Evolutionary conservation across 2,329 filamentous ascomycete genomes (phyloP), one percentile per base, ranked within the genome.

Genomic region (Ophiostoma perfectum): DNA sequence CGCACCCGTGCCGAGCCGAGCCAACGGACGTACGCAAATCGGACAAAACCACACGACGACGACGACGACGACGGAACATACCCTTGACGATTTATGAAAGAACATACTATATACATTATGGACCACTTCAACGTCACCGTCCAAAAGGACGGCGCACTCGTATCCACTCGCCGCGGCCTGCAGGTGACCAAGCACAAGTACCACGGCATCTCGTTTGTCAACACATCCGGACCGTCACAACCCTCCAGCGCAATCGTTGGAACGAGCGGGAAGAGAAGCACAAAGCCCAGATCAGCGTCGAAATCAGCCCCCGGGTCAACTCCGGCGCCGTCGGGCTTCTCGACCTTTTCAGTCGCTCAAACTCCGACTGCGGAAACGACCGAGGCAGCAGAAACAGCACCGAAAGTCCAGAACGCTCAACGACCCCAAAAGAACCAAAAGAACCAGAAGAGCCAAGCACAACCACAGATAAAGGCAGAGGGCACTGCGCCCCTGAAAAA

Each of bases 131-230:
- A 79, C 67, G 72, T 75, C 8, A 79, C 78, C 4, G 71, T 80
- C 45, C 74, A 75, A 67, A 75, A 76, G 69, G 75, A 77, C 52
- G 78, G 78, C 38, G 74, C 76, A 52, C 72, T 80, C 55, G 75
- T 79, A 65, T 77, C 77, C 47, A 80, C 77, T 0, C 74, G 77
- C 39, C 75, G 77, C 44, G 79, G 79, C 8, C 73, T 80, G 62
- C 77, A 78, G 70, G 77, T 80, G 12, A 78, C 78, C 36, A 78
- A 78, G 70, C 76, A 78, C 67, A 79, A 77, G 70, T 76, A 79
- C 70, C 76, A 78, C 68, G 78, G 78, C 44, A 74, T 75, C 36
- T 78, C 77, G 4, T 80, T 80, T 68, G 78, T 80, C 68, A 80
- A 80, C 70, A 70, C 77, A 4, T 74, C 70, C 5, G 65, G 67